Evolutionary conservation across 139 green algal species (phyloP), one percentile per base, ranked within the genome.

Genomic region (Eudorina sp.): DNA sequence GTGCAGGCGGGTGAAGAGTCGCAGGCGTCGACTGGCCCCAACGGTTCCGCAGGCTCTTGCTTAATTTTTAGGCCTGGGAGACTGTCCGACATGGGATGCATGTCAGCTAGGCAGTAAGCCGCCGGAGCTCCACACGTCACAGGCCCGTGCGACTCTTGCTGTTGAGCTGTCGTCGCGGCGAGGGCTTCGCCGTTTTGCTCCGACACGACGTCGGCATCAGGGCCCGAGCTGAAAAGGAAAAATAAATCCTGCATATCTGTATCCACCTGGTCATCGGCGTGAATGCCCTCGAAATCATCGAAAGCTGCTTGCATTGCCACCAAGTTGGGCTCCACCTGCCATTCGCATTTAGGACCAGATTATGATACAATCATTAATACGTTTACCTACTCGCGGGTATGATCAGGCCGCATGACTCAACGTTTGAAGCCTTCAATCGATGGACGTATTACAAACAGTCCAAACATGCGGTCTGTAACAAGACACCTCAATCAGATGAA

Each of bases 291-390:
- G 29, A 73, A 43, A 23, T 73, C 64, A 3, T 73, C 64, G n/a
- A 73, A 73, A 36, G 9, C 64, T 23, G 64, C 64, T 73, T 73
- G 64, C 64, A 73, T 73, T 13, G 64, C 64, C 64, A 73, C 38
- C n/a, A 25, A 25, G 23, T 66, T 4, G 55, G 4, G 6, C 29
- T 66, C 7, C 55, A 66, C 55, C 55, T 66, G 55, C 29, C 8
- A 66, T 23, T 23, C 55, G 29, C 7, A 66, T 66, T 34, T 25
- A 66, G 5, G 23, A 66, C 55, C 23, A 11, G 29, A 66, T 66
- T 25, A 66, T n/a, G n/a, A n/a, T n/a, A n/a, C n/a, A n/a, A n/a
- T n/a, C n/a, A n/a, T n/a, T n/a, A n/a, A n/a, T n/a, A n/a, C n/a
- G n/a, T n/a, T n/a, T n/a, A n/a, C n/a, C n/a, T n/a, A n/a, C n/a